phyloP scores from a whole-genome alignment of 768 basidiomycete genomes.

The Krasilnikovozyma curviuscula region DNA sequence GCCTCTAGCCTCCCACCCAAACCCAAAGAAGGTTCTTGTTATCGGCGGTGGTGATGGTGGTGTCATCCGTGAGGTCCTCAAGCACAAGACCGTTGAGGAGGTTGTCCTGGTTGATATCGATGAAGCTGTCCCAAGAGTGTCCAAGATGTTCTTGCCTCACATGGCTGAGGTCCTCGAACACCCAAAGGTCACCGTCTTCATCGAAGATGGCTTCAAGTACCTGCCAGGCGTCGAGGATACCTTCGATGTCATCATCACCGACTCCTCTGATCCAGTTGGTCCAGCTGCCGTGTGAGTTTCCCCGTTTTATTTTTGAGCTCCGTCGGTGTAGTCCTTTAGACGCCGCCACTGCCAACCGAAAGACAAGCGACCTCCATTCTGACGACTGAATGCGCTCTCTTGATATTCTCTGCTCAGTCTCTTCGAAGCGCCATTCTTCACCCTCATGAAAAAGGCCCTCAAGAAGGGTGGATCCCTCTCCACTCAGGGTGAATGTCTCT shows the following conservation, averaged over 20 bases:
- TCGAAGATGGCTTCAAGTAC: conserved; percentile 96
- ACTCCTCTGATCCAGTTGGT: conserved; percentile 94
- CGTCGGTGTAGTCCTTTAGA: no score
- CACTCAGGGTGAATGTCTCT: conserved; percentile 87
- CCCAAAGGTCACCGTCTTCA: conserved; percentile 59
- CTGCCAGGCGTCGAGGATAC: conserved; percentile 64
- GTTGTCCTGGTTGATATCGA: conserved; percentile 97
- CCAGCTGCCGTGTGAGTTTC: conserved; percentile 80
- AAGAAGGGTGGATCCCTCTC: conserved; percentile 78
- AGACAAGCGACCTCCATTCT: no score
- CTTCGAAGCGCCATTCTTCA: conserved; percentile 94
- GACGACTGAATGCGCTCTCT: no score
- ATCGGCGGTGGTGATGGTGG: conserved; percentile 98
- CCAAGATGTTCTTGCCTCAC: conserved; percentile 78
- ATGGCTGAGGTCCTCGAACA: conserved; percentile 70
- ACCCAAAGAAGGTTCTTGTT: conserved; percentile 87
- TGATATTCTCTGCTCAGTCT: no score
- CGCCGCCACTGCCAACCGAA: no score
- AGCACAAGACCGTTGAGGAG: conserved; percentile 72
- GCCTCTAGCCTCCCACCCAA: conserved; percentile 87
- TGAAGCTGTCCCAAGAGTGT: conserved; percentile 91
- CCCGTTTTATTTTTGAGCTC: no score
- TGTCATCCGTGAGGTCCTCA: conserved; percentile 89
- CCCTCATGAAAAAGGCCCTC: conserved; percentile 76
- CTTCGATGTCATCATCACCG: conserved; percentile 97